phyloP scores from a whole-genome alignment of 169 alveolate species.

The Cyclospora cayetanensis region DNA sequence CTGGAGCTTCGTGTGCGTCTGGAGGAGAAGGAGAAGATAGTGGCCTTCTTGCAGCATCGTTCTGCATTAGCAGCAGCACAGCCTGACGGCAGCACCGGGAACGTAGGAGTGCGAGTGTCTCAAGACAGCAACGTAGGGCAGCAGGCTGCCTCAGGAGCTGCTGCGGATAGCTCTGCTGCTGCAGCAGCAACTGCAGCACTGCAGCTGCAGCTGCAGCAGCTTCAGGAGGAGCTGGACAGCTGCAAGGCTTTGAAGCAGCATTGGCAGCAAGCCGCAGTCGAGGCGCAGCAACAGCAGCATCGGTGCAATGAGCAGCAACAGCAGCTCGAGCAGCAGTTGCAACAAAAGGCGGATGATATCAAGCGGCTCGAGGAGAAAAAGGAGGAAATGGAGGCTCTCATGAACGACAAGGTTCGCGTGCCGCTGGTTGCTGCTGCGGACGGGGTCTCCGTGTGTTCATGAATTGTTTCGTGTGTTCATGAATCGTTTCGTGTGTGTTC shows the following conservation, averaged over 20 bases:
- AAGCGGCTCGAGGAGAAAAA: not conserved
- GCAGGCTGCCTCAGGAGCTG: not conserved
- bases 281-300: slow-evolving; percentile 55
- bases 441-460: no score
- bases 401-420: not conserved
- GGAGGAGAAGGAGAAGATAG: slow-evolving; percentile 65
- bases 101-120: not conserved
- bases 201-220: slow-evolving; percentile 40
- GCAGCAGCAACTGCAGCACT: slow-evolving; percentile 28
- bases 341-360: not conserved
- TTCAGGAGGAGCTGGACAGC: slow-evolving; percentile 60
- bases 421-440: slow-evolving; percentile 32
- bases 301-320: slow-evolving; percentile 31
- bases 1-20: slow-evolving; percentile 49
- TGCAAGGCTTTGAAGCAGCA: slow-evolving; percentile 65
- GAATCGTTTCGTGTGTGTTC: no score
- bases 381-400: not conserved
- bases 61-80: not conserved
- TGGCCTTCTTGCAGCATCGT: slow-evolving; percentile 64
- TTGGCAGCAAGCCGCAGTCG: slow-evolving; percentile 63
- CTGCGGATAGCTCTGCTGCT: not conserved
- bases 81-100: not conserved
- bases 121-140: not conserved
- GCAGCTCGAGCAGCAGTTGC: slow-evolving; percentile 45
- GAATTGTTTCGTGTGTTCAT: no score